phyloP scores from a whole-genome alignment of 495 filamentous ascomycete genomes.

The Penicillium cosmopolitanum region DNA sequence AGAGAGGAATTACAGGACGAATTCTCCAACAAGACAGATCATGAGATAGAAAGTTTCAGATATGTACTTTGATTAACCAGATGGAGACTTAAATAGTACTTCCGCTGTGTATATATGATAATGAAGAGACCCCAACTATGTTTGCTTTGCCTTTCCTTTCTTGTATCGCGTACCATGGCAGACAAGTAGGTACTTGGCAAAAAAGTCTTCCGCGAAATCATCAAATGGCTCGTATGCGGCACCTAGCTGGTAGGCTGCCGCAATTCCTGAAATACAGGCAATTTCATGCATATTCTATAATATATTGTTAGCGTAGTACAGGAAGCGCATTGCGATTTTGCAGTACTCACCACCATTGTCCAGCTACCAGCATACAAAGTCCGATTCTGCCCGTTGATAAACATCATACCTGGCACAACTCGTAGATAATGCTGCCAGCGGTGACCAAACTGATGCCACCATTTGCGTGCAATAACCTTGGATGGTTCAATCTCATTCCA shows the following conservation, averaged over 20 bases:
- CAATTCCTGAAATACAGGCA: slow-evolving; percentile 75
- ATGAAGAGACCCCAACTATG: slow-evolving; percentile 4
- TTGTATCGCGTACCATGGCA: slow-evolving; percentile 55
- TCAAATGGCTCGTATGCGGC: slow-evolving; percentile 72
- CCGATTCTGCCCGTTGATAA: slow-evolving; percentile 70
- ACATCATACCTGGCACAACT: slow-evolving; percentile 80
- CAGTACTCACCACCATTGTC: slow-evolving; percentile 70
- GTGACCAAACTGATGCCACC: slow-evolving; percentile 89
- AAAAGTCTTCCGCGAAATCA: slow-evolving; percentile 60
- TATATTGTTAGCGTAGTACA: background rate
- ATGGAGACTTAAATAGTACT: background rate
- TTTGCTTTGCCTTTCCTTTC: slow-evolving; percentile 17
- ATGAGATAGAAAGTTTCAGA: slow-evolving; percentile 37
- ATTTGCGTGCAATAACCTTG: slow-evolving; percentile 73
- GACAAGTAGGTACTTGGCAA: slow-evolving; percentile 57
- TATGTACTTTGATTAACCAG: slow-evolving; percentile 28
- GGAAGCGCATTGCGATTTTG: background rate
- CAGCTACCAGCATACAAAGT: slow-evolving; percentile 74
- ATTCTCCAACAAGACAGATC: slow-evolving; percentile 37
- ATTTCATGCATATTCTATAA: slow-evolving; percentile 78
- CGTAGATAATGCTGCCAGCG: slow-evolving; percentile 78
- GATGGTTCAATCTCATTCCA: slow-evolving; percentile 67
- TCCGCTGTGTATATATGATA: background rate
- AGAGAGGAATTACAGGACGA: slow-evolving; percentile 33
- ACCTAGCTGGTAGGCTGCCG: slow-evolving; percentile 77